Evolutionary conservation across 441 rosid genomes (phyloP), one percentile per base, ranked within the genome.

Genomic region (Erodium trifolium): DNA sequence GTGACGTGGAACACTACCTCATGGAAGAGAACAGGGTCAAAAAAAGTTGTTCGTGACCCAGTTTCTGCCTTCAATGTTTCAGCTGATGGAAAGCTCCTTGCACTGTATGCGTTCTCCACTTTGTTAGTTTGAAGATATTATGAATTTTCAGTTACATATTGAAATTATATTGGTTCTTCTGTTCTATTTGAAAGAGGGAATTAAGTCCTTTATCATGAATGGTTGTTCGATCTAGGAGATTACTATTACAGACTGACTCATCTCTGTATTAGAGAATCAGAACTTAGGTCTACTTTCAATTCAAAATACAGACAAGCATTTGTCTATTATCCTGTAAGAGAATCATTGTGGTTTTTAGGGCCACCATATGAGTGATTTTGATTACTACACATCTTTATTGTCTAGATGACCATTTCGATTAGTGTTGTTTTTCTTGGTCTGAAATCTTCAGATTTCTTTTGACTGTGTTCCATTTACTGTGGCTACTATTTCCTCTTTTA

Each of bases 41-140:
- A 82, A 77, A 87, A 63, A 68, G 79, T 89, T 23, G 82, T 72
- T 59, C 83, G 87, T 8, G 87, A 87, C 49, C 67, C 91, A 27
- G 72, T 89, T 75, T 69, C 86, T 19, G 87, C 97, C 12, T 87
- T 95, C 78, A 82, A 83, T 86, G 86, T 92, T 75, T 95, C 98
- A 67, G 75, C 83, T 66, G 92, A 91, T 72, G 98, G 98, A 69
- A 87, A 86, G 73, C 82, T 90, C 69, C 86, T 92, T 66, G 97
- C 97, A 57, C 37, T 90, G 98, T 94, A 83, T 78, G 60, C 75
- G 37, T 18, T 59, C 71, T 60, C 10, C 31, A 64, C 63, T 53
- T 70, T 10, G 3, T 69, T 68, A 12, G 35, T 66, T 68, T 47
- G 17, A 66, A 60, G 39, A 31, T 37, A 29, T 67, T 66, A 59